phyloP scores from a whole-genome alignment of 495 filamentous ascomycete species.

The Podospora pseudoanserina region DNA sequence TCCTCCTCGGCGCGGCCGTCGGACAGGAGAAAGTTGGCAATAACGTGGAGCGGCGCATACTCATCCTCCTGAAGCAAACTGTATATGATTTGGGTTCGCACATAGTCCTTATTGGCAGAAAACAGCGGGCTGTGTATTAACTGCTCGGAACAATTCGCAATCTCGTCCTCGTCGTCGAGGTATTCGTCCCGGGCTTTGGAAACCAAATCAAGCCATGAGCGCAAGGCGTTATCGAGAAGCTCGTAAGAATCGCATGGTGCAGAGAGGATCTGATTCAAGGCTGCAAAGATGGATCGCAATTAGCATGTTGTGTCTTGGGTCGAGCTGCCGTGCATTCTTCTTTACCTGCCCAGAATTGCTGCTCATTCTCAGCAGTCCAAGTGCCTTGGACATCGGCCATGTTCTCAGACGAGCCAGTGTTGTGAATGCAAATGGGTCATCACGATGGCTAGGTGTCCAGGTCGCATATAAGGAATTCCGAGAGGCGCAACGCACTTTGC shows the following conservation, averaged over 20 bases:
- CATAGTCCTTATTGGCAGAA: slow-evolving; percentile 70
- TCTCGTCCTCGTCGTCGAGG: slow-evolving; percentile 77
- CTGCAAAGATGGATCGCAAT: slow-evolving; percentile 41
- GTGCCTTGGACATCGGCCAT: slow-evolving; percentile 64
- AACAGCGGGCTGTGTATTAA: slow-evolving; percentile 77
- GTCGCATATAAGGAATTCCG: slow-evolving; percentile 4
- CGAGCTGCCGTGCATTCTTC: background rate
- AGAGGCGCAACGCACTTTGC: background rate
- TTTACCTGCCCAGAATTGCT: slow-evolving; percentile 91
- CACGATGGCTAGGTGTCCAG: slow-evolving; percentile 20
- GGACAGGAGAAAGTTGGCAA: slow-evolving; percentile 83
- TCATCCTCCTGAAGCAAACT: slow-evolving; percentile 90
- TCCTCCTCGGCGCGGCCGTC: slow-evolving; percentile 77
- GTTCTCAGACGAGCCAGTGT: slow-evolving; percentile 30
- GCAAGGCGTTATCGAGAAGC: slow-evolving; percentile 79
- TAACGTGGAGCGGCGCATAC: slow-evolving; percentile 68
- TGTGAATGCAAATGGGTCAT: slow-evolving; percentile 23
- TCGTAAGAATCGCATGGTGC: slow-evolving; percentile 67
- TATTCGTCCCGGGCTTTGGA: slow-evolving; percentile 78
- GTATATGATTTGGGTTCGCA: slow-evolving; percentile 90
- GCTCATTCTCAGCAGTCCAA: slow-evolving; percentile 72
- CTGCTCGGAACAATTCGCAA: slow-evolving; percentile 77
- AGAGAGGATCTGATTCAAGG: slow-evolving; percentile 76
- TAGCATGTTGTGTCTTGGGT: background rate
- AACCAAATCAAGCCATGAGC: slow-evolving; percentile 76